These are phyloP conservation scores for Monosporozyma siamensis DNA, from an alignment of 805 yeast species.

Conservation along the genomic window DNA sequence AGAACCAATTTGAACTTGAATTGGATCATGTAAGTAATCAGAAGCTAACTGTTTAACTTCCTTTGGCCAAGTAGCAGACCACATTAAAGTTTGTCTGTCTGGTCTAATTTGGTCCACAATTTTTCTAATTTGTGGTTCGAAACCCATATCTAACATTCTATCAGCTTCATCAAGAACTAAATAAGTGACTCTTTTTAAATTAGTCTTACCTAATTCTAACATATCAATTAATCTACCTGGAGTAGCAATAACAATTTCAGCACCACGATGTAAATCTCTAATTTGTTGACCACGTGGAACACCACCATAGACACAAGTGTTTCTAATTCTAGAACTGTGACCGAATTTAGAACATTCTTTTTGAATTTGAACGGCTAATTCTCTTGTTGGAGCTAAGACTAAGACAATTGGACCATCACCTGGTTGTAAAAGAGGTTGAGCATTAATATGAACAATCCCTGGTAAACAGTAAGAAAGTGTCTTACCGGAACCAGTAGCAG, in stretches of 20 bases:
- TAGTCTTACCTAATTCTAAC: constrained; percentile 92
- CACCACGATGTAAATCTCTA: constrained; percentile 91
- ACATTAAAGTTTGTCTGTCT: constrained; percentile 98
- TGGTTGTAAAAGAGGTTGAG: constrained; percentile 84
- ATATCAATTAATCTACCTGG: constrained; percentile 98
- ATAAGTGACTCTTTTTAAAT: constrained; percentile 91
- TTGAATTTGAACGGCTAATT: constrained; percentile 96
- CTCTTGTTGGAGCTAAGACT: constrained; percentile 97
- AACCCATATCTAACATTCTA: constrained; percentile 99
- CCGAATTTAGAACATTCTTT: constrained; percentile 94
- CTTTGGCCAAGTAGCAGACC: constrained; percentile 99
- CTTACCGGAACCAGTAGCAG: constrained; percentile 98
- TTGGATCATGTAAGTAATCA: constrained; percentile 85
- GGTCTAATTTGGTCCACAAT: constrained; percentile 98
- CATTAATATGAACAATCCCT: constrained; percentile 93
- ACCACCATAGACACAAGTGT: constrained; percentile 98
- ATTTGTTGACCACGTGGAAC: constrained; percentile 97
- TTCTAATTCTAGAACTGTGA: constrained; percentile 82
- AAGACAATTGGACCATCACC: constrained; percentile 98
- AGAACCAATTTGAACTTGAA: constrained; percentile 95
- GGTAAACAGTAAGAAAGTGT: constrained; percentile 96
- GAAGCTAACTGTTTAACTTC: constrained; percentile 88
- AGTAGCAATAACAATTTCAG: constrained; percentile 93
- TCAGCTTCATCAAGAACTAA: constrained; percentile 98
- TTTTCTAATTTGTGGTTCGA: constrained; percentile 98